phyloP scores from a whole-genome alignment of 306 rosid genomes.

The Lathyrus aphaca region DNA sequence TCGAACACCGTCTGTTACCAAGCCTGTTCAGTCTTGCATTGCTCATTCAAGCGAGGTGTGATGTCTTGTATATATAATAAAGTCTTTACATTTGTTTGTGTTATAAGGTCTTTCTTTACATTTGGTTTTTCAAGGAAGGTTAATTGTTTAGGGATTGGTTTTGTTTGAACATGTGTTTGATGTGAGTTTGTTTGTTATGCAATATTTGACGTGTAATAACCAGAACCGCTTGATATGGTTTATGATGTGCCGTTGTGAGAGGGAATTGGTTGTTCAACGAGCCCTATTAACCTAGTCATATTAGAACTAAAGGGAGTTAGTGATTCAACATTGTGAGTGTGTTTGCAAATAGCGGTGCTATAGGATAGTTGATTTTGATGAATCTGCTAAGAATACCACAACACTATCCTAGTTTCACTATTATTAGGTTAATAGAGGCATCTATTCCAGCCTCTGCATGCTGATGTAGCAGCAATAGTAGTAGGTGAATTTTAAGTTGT shows the following conservation, averaged over 20 bases:
- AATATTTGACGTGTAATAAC: not conserved
- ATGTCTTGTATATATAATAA: not conserved
- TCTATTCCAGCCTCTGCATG: no score
- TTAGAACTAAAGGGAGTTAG: slow-evolving; percentile 13
- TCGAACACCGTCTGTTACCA: slow-evolving; percentile 73
- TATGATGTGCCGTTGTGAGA: not conserved
- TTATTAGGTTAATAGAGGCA: no score
- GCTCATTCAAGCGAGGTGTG: slow-evolving; percentile 96
- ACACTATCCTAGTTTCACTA: no score
- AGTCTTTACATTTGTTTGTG: not conserved
- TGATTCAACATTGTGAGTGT: not conserved
- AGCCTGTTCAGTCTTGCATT: slow-evolving; percentile 89
- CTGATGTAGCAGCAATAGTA: no score
- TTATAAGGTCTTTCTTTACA: not conserved
- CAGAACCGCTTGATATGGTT: slow-evolving; percentile 1
- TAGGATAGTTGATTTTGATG: no score
- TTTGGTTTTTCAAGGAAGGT: not conserved
- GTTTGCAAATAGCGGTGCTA: no score
- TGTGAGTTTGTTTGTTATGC: slow-evolving; percentile 1
- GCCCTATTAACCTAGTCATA: not conserved
- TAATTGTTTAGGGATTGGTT: slow-evolving; percentile 1
- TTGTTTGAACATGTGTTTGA: slow-evolving; percentile 20
- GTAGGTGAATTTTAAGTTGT: no score
- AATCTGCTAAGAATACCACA: no score
- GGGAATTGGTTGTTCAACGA: not conserved